Base-by-base conservation (phyloP, 2,329 filamentous ascomycete species). In the Diaporthe vaccinii region DNA sequence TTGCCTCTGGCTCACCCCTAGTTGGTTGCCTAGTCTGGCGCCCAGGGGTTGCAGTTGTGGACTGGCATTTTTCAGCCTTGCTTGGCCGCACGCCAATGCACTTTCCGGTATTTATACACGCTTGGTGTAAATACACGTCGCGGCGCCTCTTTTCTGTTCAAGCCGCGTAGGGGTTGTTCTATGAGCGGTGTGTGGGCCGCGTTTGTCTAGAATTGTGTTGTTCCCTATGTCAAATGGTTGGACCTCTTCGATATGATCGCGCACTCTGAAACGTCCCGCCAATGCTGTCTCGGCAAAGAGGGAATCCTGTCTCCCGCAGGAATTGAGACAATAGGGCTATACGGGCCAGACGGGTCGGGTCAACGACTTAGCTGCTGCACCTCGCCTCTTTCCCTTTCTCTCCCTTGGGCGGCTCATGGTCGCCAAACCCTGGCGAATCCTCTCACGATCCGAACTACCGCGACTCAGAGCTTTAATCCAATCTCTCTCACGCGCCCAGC, bases 401-500 rank as follows among this genome's bases (percentile, higher is more conserved):
- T 49, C 62, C 62, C 62, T 68, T 68, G 62, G 44, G 44, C 62
- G 62, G 62, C 41, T 51, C 34, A 36, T 36, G 1, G 22, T 68
- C 44, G 62, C 62, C 62, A 25, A 68, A 68, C 31, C 12, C 28
- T 12, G 22, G 31, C 62, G 46, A 68, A 68, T 68, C 62, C 44
- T 68, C 44, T 68, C 46, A 20, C 22, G 46, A 53, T 39, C 59
- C 62, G 62, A 68, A 68, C 44, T 51, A 36, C 62, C 44, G 62
- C 62, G 62, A 68, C 62, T 68, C 62, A 68, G 62, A 68, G 22
- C 10, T 46, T 46, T 31, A 68, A 68, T 68, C 62, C 53, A 68
- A 36, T 25, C 14, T 10, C 15, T 10, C 10, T 8, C 7, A 34
- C 7, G 31, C 41, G 28, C 28, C 20, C 10, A 7, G 31, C 62